Evolutionary conservation across 73 alveolate genomes (phyloP).

Genomic region (Urostyla sp.): DNA sequence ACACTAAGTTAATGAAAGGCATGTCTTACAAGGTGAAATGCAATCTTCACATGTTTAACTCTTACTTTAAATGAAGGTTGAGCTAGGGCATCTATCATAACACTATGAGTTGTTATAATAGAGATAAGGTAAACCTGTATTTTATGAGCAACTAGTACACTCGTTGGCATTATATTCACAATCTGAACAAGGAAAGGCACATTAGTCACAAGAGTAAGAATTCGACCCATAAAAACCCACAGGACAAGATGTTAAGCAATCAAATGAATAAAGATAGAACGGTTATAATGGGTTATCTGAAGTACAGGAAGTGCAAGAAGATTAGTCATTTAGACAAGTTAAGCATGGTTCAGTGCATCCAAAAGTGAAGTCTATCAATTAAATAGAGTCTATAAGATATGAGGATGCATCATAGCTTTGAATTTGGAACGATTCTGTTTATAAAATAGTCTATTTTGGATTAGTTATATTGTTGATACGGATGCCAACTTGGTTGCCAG

Average conservation of each 20-base stretch:
- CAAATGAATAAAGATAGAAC: neutral
- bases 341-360: constrained; percentile 31
- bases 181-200: constrained; percentile 26
- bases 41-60: constrained; percentile 23
- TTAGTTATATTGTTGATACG: constrained; percentile 4
- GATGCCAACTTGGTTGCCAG: constrained; percentile 8
- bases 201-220: constrained; percentile 1
- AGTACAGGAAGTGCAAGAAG: constrained; percentile 32
- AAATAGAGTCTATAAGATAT: neutral
- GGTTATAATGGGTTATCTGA: constrained; percentile 2
- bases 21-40: constrained; percentile 2
- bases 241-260: constrained; percentile 39
- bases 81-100: constrained; percentile 34
- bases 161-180: neutral
- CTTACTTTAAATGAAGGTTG: neutral
- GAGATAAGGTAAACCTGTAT: neutral
- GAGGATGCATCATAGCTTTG: constrained; percentile 14
- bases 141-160: constrained; percentile 11
- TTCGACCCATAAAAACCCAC: constrained; percentile 41
- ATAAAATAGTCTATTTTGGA: neutral
- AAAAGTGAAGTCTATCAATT: neutral
- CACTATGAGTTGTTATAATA: neutral
- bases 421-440: neutral
- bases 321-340: constrained; percentile 1
- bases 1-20: constrained; percentile 18